These are phyloP conservation scores for Phlyctochytrium planicorne DNA, from an alignment of 192 early-diverging fungal genomes.

Conservation along the genomic window DNA sequence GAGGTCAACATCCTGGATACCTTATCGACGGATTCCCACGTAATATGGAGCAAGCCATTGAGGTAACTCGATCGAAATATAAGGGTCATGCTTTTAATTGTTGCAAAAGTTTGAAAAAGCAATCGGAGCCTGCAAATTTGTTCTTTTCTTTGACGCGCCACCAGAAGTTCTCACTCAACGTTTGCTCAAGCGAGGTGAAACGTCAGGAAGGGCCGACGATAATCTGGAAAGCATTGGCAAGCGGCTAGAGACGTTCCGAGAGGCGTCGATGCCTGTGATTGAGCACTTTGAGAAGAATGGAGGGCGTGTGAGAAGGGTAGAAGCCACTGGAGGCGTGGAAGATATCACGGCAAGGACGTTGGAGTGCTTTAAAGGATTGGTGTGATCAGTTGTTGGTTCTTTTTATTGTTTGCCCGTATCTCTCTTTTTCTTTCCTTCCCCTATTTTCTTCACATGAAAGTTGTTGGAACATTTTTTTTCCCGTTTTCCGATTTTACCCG, in stretches of 20 bases:
- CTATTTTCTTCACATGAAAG: too few relatives aligned
- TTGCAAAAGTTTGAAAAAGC: slow-evolving; percentile 37
- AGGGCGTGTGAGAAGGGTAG: slow-evolving; percentile 28
- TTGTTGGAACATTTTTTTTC: too few relatives aligned
- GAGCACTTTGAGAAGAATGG: slow-evolving; percentile 29
- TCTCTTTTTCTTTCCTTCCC: too few relatives aligned
- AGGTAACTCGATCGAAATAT: slow-evolving; percentile 23
- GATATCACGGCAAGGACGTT: slow-evolving; percentile 31
- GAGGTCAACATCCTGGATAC: slow-evolving; percentile 34
- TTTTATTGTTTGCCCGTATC: too few relatives aligned
- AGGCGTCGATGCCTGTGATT: slow-evolving; percentile 45
- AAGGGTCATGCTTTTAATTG: not conserved
- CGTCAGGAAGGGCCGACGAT: slow-evolving; percentile 58
- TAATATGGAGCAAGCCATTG: slow-evolving; percentile 56
- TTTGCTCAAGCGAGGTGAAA: slow-evolving; percentile 57
- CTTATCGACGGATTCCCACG: slow-evolving; percentile 69
- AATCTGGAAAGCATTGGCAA: slow-evolving; percentile 58
- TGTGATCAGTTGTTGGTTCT: too few relatives aligned
- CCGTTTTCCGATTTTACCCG: too few relatives aligned
- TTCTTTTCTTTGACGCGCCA: slow-evolving; percentile 54
- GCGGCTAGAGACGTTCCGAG: slow-evolving; percentile 43
- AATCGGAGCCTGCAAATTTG: slow-evolving; percentile 42
- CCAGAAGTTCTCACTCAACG: slow-evolving; percentile 46
- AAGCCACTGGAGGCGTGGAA: slow-evolving; percentile 14
- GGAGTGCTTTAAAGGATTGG: slow-evolving; percentile 22